Evolutionary conservation across 1,284 basidiomycete genomes (phyloP).

Genomic region (Apiotrichum gracile): DNA sequence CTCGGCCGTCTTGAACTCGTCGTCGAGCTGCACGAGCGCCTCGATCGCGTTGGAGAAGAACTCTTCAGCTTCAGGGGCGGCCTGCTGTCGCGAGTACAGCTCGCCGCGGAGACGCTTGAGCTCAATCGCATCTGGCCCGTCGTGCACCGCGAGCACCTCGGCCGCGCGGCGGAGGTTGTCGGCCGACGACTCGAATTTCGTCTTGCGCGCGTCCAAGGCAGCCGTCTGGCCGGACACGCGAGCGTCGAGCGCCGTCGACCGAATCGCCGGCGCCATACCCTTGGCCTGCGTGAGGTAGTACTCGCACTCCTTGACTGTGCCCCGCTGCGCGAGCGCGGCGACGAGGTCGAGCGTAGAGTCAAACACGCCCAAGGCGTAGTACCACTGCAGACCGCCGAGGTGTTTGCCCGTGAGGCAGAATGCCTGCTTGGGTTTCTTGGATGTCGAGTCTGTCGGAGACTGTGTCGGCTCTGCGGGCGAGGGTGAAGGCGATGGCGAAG

Average conservation of each 20-base stretch:
- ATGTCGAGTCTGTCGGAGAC: not conserved
- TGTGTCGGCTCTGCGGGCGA: slow-evolving; percentile 4
- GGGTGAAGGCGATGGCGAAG: not conserved
- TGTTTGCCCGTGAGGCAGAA: slow-evolving; percentile 28
- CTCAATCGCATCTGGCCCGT: slow-evolving; percentile 56
- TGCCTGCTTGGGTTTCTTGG: not conserved
- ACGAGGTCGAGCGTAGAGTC: slow-evolving; percentile 60
- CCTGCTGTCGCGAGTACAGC: slow-evolving; percentile 47
- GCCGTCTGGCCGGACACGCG: slow-evolving; percentile 61
- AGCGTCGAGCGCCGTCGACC: slow-evolving; percentile 59
- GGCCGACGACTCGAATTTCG: slow-evolving; percentile 55
- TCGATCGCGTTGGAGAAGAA: slow-evolving; percentile 40
- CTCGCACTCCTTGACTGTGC: slow-evolving; percentile 72
- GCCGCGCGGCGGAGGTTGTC: slow-evolving; percentile 55
- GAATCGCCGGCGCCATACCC: slow-evolving; percentile 61
- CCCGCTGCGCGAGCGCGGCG: slow-evolving; percentile 60
- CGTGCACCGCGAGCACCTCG: slow-evolving; percentile 19
- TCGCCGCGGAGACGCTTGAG: slow-evolving; percentile 58
- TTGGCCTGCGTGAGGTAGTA: slow-evolving; percentile 71
- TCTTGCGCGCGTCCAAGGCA: slow-evolving; percentile 62
- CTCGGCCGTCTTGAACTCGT: slow-evolving; percentile 29
- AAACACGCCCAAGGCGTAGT: slow-evolving; percentile 61
- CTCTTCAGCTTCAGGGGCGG: slow-evolving; percentile 53
- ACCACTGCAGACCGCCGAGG: slow-evolving; percentile 65
- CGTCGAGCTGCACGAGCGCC: slow-evolving; percentile 32